Evolutionary conservation across 106 monocot species (phyloP), one percentile per base, ranked within the genome.

Genomic region (Posidonia australis): DNA sequence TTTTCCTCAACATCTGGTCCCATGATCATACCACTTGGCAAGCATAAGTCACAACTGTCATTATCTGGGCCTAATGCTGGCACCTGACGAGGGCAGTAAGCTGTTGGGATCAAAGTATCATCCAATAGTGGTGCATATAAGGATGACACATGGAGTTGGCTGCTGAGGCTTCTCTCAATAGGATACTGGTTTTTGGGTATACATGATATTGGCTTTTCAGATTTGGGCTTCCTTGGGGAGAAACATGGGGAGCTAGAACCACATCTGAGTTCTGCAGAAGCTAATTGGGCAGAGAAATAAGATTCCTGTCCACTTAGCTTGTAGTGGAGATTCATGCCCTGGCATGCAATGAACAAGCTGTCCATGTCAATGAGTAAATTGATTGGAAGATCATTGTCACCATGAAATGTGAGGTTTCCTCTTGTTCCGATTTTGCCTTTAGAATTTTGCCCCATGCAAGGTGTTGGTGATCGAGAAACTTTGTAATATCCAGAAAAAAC

Each of bases 341-440:
- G 80, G 64, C 82, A 78, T n/a, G 70, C 49, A 60, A 86, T 74
- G 65, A 90, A 90, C 65, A 81, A 78, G 67, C 86, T 86, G 56
- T 90, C 90, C 27, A 63, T 49, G 64, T 90, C 86, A 55, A 83
- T 67, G 67, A 90, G 83, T 36, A 83, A 76, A 77, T 81, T 86
- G 45, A 86, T 76, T 23, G 86, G 81, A 11, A 90, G 72, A 51
- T 81, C 81, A 29, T 58, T 46, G 13, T 79, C 81, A 32, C 83
- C 68, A 22, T 29, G 74, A 62, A 55, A 17, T 19, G 58, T 22
- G 5, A 57, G 12, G 19, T 74, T 83, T 17, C 83, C 59, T 51
- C 62, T 86, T 12, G 44, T 67, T 77, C 86, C 86, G 45, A 27
- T 74, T 22, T 83, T 75, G 61, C 71, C 72, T 79, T 72, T 90